Base-by-base conservation (phyloP, 208 protist genomes). In the Leishmania mexicana region DNA sequence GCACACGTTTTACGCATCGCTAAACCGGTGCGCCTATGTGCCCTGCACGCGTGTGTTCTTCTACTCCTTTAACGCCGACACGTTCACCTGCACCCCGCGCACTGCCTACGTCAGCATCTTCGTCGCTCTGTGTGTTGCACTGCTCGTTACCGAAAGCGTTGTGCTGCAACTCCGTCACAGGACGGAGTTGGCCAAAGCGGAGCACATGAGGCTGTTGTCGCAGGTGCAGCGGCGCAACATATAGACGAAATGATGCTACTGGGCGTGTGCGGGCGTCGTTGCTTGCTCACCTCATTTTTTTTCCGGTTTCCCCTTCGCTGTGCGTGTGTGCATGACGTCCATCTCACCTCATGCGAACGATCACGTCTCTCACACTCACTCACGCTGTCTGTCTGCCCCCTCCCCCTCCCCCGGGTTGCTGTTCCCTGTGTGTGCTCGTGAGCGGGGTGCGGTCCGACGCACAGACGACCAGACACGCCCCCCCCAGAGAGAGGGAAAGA, bases 11-110 rank as follows among this genome's bases (percentile, higher is more conserved):
- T 92, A 89, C 57, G 64, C 71, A 21, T 88, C 88, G 19, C 51
- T 96, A 4, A 95, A 96, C 35, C 83, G 62, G 13, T 95, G 93
- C 45, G 90, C 78, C 11, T 78, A 62, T 0, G 78, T 84, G 65
- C 53, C 84, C 6, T 95, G 91, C 67, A 65, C 68, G 0, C 58
- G 42, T 31, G 40, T 90, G 8, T 79, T 95, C 21, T 40, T 81
- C 1, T 91, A 92, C 80, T 40, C 51, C 54, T 94, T 91, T 77
- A 40, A 93, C 54, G n/a, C 71, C 19, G 75, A 88, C 28, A 90
- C 83, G 31, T 78, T 95, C 67, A 42, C 67, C 21, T 96, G 91
- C 86, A 68, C 79, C 2, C 71, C 78, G 64, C 89, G 78, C 38
- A 31, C 75, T 17, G 67, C 72, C 1, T 17, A 88, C 1, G 38